Percentiles rank a stretch among this genome's conserved stretches.
These are phyloP conservation scores for Neurospora sublineolata DNA, from an alignment of 495 filamentous ascomycete species.

Conservation along the genomic window DNA sequence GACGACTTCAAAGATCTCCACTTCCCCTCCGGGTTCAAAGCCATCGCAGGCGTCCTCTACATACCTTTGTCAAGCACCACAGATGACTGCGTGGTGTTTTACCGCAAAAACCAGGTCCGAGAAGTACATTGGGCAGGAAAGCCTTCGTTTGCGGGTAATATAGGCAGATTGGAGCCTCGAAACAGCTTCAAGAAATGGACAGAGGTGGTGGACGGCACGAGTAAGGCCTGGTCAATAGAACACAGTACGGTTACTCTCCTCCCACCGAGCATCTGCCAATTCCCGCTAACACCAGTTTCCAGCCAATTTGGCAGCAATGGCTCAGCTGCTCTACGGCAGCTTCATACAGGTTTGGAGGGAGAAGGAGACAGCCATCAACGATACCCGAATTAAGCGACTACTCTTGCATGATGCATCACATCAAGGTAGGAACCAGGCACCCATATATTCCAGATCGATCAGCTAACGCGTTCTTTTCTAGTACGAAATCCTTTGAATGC, in stretches of 20 bases:
- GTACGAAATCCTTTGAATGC: conserved; percentile 78
- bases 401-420: conserved; percentile 76
- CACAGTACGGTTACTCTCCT: conserved; percentile 14
- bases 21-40: conserved; percentile 58
- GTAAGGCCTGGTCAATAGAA: conserved; percentile 52
- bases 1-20: conserved; percentile 64
- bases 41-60: conserved; percentile 62
- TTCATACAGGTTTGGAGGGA: conserved; percentile 75
- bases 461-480: conserved; percentile 26
- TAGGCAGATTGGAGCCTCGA: conserved; percentile 53
- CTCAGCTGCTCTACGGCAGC: conserved; percentile 67
- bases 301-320: conserved; percentile 64
- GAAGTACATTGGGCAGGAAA: conserved; percentile 81
- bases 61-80: conserved; percentile 62
- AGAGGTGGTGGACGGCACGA: conserved; percentile 53
- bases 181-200: conserved; percentile 60
- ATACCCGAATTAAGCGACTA: conserved; percentile 57
- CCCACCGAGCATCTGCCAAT: background rate
- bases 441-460: background rate
- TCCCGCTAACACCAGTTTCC: background rate
- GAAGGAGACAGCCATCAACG: conserved; percentile 45
- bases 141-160: conserved; percentile 52
- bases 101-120: conserved; percentile 56
- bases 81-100: conserved; percentile 72
- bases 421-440: conserved; percentile 6